Percentiles rank a stretch among this genome's conserved stretches.
Conservation (phyloP, 106 monocot genomes). For the Phalaenopsis equestris region DNA sequence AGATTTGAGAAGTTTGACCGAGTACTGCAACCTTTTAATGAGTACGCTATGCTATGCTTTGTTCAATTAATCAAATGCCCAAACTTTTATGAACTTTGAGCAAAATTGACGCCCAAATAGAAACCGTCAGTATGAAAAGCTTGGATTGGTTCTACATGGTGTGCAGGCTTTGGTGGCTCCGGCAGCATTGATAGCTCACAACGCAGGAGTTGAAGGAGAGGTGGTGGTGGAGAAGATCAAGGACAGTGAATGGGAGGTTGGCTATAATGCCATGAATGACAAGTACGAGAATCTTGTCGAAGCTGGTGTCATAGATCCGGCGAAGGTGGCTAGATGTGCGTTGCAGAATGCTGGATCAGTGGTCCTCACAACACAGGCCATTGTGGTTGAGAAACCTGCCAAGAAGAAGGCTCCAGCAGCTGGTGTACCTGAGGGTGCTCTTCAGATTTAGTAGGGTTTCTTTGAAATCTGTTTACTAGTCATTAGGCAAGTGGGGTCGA, state of each 20-base stretch:
- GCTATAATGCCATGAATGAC: slow-evolving; percentile 82
- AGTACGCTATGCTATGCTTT: no score
- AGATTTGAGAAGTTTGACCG: no score
- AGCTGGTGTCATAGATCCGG: slow-evolving; percentile 72
- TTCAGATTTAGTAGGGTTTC: neutral
- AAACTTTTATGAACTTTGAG: no score
- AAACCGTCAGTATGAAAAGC: no score
- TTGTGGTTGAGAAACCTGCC: slow-evolving; percentile 71
- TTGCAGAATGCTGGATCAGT: slow-evolving; percentile 79
- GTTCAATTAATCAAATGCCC: no score
- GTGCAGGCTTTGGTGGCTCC: slow-evolving; percentile 63
- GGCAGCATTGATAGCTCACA: slow-evolving; percentile 71
- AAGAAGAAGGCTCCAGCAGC: slow-evolving; percentile 42
- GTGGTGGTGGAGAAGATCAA: slow-evolving; percentile 88
- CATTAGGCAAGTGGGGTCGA: neutral
- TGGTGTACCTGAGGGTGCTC: neutral
- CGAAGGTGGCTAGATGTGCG: slow-evolving; percentile 77
- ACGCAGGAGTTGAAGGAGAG: slow-evolving; percentile 84
- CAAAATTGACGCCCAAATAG: no score
- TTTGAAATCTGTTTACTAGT: neutral
- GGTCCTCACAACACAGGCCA: slow-evolving; percentile 78
- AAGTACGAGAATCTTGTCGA: slow-evolving; percentile 77
- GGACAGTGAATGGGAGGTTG: slow-evolving; percentile 58
- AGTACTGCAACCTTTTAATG: no score
- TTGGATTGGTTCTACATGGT: neutral